A percentile compares a stretch with the other conserved stretches of the same genome.
phyloP scores from a whole-genome alignment of 495 filamentous ascomycete genomes.

The Mycothermus thermophilus region DNA sequence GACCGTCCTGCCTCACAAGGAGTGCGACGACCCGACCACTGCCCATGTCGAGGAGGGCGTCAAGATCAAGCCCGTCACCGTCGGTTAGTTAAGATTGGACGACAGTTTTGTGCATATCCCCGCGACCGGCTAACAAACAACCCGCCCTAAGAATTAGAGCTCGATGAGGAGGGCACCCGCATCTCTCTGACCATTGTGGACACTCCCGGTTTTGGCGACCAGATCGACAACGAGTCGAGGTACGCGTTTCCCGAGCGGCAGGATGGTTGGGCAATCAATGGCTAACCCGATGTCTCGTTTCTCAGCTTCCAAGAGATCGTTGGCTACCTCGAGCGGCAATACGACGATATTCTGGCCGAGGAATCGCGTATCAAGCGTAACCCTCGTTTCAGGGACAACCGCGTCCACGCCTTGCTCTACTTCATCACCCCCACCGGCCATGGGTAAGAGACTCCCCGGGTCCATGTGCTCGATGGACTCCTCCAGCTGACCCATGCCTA shows the following conservation, averaged over 20 bases:
- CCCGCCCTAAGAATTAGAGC: slow-evolving; percentile 59
- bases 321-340: slow-evolving; percentile 94
- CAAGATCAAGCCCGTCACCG: slow-evolving; percentile 94
- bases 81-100: slow-evolving; percentile 45
- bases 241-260: slow-evolving; percentile 25
- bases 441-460: too few relatives aligned
- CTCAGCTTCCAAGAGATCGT: slow-evolving; percentile 89
- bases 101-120: not conserved
- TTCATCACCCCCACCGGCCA: slow-evolving; percentile 98
- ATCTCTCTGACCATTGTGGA: slow-evolving; percentile 97
- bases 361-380: slow-evolving; percentile 99
- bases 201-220: slow-evolving; percentile 95
- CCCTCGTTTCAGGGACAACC: slow-evolving; percentile 95
- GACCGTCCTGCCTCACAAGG: slow-evolving; percentile 74
- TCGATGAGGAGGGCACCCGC: slow-evolving; percentile 96
- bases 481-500: slow-evolving; percentile 29
- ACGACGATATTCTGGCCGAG: slow-evolving; percentile 96
- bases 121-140: slow-evolving; percentile 7
- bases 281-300: too few relatives aligned
- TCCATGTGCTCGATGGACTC: too few relatives aligned
- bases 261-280: too few relatives aligned
- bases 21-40: slow-evolving; percentile 72
- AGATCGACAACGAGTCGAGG: slow-evolving; percentile 99
- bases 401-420: slow-evolving; percentile 94
- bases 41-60: slow-evolving; percentile 94